These are phyloP conservation scores for Macadamia integrifolia DNA, from an alignment of 164 flowering plant species.

Conservation along the genomic window DNA sequence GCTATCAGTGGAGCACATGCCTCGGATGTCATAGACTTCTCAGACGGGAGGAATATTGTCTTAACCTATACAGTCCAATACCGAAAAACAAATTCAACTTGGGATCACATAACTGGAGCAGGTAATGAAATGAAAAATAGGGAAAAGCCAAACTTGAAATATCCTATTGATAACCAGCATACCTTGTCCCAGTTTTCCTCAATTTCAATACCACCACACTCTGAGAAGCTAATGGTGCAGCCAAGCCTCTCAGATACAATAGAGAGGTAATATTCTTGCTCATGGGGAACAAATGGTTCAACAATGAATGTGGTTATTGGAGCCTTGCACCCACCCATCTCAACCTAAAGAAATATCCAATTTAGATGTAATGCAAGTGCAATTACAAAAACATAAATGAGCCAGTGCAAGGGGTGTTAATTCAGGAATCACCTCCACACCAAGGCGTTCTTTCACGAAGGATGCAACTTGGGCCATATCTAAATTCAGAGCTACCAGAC, in stretches of 20 bases:
- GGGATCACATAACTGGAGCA: not conserved
- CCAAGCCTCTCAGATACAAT: constrained; percentile 91
- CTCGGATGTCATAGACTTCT: constrained; percentile 51
- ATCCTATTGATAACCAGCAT: not conserved
- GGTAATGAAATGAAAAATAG: not conserved
- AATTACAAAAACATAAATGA: not conserved
- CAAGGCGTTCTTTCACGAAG: constrained; percentile 77
- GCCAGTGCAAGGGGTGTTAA: not conserved
- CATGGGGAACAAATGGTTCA: constrained; percentile 87
- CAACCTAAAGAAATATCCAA: constrained; percentile 47
- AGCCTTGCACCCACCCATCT: constrained; percentile 93
- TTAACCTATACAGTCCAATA: constrained; percentile 51
- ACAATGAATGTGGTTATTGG: constrained; percentile 91
- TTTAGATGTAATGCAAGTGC: not conserved
- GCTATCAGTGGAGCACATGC: constrained; percentile 87
- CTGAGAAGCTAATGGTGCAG: constrained; percentile 77
- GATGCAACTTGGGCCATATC: constrained; percentile 83
- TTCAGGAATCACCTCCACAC: constrained; percentile 51
- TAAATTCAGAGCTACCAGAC: constrained; percentile 76
- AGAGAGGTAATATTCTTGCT: constrained; percentile 74
- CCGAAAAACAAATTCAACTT: not conserved
- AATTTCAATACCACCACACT: constrained; percentile 95
- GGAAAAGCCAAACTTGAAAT: not conserved
- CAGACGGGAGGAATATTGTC: constrained; percentile 68
- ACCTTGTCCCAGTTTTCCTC: constrained; percentile 99